Conservation (phyloP, 2,329 filamentous ascomycete genomes). For the Macrophomina tecta region DNA sequence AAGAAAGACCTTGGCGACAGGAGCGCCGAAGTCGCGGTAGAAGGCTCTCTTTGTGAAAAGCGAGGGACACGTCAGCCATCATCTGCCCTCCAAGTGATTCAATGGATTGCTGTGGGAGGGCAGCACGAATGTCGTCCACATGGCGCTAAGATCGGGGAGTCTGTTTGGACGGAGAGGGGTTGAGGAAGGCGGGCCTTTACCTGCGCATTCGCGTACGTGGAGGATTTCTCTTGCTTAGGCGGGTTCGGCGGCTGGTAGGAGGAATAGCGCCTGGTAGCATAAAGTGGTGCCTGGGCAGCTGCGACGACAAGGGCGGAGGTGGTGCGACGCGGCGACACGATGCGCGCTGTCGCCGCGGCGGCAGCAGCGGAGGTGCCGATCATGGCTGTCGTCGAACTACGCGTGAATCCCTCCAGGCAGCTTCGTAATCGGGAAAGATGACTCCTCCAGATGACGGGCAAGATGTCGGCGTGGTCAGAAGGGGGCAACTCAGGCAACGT, state of each 20-base stretch:
- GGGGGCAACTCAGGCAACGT: slow-evolving; percentile 22
- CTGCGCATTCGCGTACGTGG: slow-evolving; percentile 22
- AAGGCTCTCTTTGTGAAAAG: slow-evolving; percentile 62
- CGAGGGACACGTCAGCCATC: slow-evolving; percentile 4
- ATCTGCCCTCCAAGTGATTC: neutral
- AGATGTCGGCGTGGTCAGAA: slow-evolving; percentile 6
- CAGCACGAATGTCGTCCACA: neutral
- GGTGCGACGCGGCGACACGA: slow-evolving; percentile 9
- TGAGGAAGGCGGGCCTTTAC: slow-evolving; percentile 6
- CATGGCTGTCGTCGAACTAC: slow-evolving; percentile 2
- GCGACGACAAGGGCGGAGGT: slow-evolving; percentile 2
- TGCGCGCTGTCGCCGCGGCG: neutral
- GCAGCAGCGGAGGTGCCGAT: slow-evolving; percentile 5
- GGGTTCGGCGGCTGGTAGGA: slow-evolving; percentile 24
- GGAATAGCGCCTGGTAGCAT: neutral
- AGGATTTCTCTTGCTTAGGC: slow-evolving; percentile 10
- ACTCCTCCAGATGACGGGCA: slow-evolving; percentile 10
- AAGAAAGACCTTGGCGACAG: slow-evolving; percentile 75
- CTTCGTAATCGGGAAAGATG: slow-evolving; percentile 1
- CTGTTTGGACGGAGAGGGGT: neutral
- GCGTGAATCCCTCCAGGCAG: slow-evolving; percentile 8
- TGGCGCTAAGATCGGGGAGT: neutral
- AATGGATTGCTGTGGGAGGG: neutral
- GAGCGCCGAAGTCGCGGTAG: slow-evolving; percentile 76
- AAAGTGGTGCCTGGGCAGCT: neutral